A percentile compares a stretch with the other conserved stretches of the same genome.
phyloP scores from a whole-genome alignment of 176 grass and related monocot genomes.

The Oryza rufipogon region DNA sequence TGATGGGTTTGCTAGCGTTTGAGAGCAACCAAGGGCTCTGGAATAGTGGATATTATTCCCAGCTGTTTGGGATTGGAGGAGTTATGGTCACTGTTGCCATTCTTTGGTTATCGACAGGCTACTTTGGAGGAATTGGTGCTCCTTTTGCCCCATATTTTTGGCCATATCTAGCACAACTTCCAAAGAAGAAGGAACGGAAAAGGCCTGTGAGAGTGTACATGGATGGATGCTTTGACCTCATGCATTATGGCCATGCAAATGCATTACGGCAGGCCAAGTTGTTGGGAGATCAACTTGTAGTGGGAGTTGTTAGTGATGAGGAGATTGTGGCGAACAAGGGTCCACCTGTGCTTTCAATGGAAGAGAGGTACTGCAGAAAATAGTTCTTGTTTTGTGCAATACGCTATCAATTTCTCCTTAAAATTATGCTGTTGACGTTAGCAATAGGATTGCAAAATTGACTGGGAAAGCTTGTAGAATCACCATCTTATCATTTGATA shows the following conservation, averaged over 20 bases:
- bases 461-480: background rate
- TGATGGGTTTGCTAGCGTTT: conserved; percentile 69
- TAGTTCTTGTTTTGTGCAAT: conserved; percentile 11
- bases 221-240: conserved; percentile 94
- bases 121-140: conserved; percentile 73
- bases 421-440: background rate
- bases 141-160: conserved; percentile 68
- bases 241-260: conserved; percentile 93
- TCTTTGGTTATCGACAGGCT: conserved; percentile 71
- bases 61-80: conserved; percentile 80
- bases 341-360: conserved; percentile 90
- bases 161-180: conserved; percentile 70
- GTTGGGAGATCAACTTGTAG: conserved; percentile 74
- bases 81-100: conserved; percentile 73
- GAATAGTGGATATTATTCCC: conserved; percentile 67
- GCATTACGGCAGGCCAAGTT: conserved; percentile 84
- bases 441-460: background rate
- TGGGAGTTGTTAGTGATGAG: conserved; percentile 88
- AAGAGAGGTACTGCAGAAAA: conserved; percentile 65
- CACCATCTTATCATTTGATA: background rate
- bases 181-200: conserved; percentile 60
- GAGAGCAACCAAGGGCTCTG: conserved; percentile 72
- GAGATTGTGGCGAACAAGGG: conserved; percentile 93
- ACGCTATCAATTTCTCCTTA: background rate
- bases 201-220: conserved; percentile 89